These are phyloP conservation scores for Juglanconis sp. DNA, from an alignment of 2,329 filamentous ascomycete species.

Conservation along the genomic window DNA sequence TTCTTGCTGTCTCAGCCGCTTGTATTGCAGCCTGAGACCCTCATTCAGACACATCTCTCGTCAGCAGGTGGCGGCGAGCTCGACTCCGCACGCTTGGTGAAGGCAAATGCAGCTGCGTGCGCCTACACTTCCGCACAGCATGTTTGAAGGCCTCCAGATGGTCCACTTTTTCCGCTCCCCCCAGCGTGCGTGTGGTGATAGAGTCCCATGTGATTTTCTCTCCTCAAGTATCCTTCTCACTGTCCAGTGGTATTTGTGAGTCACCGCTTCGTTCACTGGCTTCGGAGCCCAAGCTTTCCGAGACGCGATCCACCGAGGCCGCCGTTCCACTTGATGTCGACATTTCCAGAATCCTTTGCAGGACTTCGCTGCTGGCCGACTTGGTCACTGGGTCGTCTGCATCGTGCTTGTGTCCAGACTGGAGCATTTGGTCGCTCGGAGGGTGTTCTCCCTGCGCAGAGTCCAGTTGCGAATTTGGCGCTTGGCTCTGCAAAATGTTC, in stretches of 20 bases:
- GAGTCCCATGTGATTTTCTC: neutral
- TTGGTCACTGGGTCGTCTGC: neutral
- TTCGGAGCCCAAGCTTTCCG: neutral
- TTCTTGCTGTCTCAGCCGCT: neutral
- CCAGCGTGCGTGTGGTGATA: neutral
- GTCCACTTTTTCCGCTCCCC: neutral
- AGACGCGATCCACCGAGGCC: neutral
- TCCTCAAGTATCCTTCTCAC: neutral
- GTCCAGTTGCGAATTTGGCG: neutral
- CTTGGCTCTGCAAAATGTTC: neutral
- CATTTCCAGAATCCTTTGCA: neutral
- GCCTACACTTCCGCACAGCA: neutral
- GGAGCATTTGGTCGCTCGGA: neutral
- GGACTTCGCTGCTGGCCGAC: neutral
- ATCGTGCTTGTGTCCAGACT: neutral
- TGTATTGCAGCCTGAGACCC: neutral
- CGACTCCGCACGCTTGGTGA: neutral
- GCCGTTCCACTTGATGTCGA: neutral
- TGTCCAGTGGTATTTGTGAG: neutral
- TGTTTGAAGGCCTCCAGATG: neutral
- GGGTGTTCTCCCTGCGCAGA: neutral
- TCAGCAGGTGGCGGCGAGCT: neutral
- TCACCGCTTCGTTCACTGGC: neutral
- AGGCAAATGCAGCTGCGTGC: neutral
- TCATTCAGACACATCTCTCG: neutral